Evolutionary conservation across 805 yeast species (phyloP).

Genomic region (Myxozyma neotropica): DNA sequence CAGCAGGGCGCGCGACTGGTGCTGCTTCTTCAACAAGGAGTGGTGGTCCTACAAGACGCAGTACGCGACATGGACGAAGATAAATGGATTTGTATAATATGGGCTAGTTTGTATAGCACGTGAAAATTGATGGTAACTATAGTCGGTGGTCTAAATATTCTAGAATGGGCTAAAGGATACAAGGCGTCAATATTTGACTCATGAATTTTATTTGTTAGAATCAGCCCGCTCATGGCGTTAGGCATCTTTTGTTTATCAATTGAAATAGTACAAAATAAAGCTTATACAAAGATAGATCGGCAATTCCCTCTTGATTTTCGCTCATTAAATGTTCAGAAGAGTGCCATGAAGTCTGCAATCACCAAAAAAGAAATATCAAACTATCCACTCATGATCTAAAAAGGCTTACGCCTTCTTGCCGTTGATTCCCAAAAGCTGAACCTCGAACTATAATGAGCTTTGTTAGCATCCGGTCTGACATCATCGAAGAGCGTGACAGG

Average conservation of each 20-base stretch:
- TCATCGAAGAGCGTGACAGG: neutral
- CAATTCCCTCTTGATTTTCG: neutral
- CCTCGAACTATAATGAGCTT: slow-evolving; percentile 41
- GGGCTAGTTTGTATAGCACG: neutral
- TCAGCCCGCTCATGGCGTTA: neutral
- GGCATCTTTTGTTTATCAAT: slow-evolving; percentile 11
- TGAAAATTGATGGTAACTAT: too few relatives aligned
- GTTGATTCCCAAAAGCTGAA: slow-evolving; percentile 42
- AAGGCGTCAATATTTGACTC: too few relatives aligned
- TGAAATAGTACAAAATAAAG: slow-evolving; percentile 1
- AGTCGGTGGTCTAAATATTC: neutral
- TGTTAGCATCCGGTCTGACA: neutral
- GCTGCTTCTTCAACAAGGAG: slow-evolving; percentile 7
- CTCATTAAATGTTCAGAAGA: neutral
- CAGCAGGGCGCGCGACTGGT: slow-evolving; percentile 14
- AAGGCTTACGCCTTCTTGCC: slow-evolving; percentile 29
- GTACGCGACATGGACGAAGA: slow-evolving; percentile 10
- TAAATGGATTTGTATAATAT: neutral
- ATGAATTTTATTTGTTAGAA: too few relatives aligned
- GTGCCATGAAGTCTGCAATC: neutral
- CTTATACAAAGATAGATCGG: neutral
- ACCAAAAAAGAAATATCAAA: neutral
- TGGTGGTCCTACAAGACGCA: slow-evolving; percentile 20
- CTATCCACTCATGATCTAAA: neutral
- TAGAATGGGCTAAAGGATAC: too few relatives aligned